These are phyloP conservation scores for Tetrahymena borealis DNA, from an alignment of 73 alveolate genomes.

Conservation along the genomic window DNA sequence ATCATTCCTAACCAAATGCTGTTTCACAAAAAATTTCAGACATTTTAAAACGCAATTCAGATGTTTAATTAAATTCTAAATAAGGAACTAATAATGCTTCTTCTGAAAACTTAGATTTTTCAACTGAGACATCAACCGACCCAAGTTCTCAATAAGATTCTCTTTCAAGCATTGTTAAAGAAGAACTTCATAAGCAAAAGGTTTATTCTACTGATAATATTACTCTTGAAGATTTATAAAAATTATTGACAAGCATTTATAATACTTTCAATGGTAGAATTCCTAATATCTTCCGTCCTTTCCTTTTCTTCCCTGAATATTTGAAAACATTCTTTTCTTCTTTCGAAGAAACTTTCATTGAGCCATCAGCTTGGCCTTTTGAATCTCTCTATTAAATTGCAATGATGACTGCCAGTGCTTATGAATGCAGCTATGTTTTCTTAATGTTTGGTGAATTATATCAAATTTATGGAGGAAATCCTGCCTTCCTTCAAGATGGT, in stretches of 20 bases:
- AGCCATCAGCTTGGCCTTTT: neutral
- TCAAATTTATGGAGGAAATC: neutral
- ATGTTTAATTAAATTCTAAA: neutral
- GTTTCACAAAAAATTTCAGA: neutral
- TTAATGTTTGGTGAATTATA: neutral
- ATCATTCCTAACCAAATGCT: neutral
- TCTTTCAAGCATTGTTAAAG: neutral
- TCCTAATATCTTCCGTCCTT: neutral
- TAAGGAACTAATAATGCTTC: neutral
- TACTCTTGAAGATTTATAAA: neutral
- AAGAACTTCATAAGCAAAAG: neutral
- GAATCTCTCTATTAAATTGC: neutral
- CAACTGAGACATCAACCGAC: neutral
- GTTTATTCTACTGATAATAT: neutral
- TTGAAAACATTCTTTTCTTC: neutral
- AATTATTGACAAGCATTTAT: neutral
- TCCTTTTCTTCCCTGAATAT: neutral
- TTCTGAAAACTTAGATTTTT: neutral
- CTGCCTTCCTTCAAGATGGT: neutral
- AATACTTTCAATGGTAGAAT: neutral
- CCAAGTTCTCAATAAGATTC: neutral
- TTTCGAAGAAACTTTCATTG: neutral
- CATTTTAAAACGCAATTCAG: neutral
- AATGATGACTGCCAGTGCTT: neutral
- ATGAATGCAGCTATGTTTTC: neutral